Conservation (phyloP, 768 basidiomycete species). For the Termitomyces heimii region DNA sequence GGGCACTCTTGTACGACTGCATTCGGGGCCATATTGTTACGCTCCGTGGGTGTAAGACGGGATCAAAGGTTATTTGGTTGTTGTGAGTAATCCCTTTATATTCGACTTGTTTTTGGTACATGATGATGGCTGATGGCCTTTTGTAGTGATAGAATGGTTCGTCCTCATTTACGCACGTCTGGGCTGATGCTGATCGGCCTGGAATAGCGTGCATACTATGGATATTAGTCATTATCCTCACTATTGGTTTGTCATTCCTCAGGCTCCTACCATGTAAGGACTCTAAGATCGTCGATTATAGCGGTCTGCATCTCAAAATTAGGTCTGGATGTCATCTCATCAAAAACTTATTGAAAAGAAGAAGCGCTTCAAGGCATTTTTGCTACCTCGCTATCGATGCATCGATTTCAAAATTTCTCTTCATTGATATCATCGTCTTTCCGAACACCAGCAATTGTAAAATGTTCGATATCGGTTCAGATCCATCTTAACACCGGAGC, state of each 20-base stretch:
- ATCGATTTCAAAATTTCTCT: neutral
- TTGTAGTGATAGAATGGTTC: neutral
- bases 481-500: neutral
- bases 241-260: neutral
- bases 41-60: slow-evolving; percentile 89
- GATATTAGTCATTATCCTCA: neutral
- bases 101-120: neutral
- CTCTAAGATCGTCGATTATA: neutral
- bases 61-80: slow-evolving; percentile 89
- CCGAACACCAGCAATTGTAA: neutral
- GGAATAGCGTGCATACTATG: neutral
- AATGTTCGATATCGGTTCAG: neutral
- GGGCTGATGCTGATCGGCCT: neutral
- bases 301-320: neutral
- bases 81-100: slow-evolving; percentile 37
- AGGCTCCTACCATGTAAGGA: too few species aligned
- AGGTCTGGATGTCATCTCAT: neutral
- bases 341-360: neutral
- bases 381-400: neutral
- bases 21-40: slow-evolving; percentile 86
- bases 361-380: neutral
- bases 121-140: neutral
- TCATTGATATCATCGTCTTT: neutral
- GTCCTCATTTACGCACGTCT: neutral
- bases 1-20: slow-evolving; percentile 76